Evolutionary conservation across 2,329 filamentous ascomycete genomes (phyloP), one percentile per base, ranked within the genome.

Genomic region (Elsinoe arachidis): DNA sequence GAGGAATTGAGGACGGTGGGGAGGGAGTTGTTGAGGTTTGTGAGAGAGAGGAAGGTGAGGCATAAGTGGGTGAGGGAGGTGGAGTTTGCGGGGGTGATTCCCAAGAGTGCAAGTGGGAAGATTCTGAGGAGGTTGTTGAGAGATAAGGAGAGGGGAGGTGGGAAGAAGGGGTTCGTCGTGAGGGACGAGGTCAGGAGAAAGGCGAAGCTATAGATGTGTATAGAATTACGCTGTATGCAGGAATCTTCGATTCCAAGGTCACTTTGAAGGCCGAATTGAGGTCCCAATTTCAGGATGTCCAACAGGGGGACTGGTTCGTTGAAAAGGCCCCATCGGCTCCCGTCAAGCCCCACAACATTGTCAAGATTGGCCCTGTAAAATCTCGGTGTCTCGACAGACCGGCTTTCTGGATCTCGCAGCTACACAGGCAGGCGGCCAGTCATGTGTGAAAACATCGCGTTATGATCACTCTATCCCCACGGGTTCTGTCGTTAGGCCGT

Each of bases 51-150:
- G 70, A 86, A 88, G 68, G 83, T 86, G 1, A 75, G 80, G 15
- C 81, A 87, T 68, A 88, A 88, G 73, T 83, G 81, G 76, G 74
- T 88, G 59, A 81, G 79, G 65, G 84, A 58, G 79, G 72, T 87
- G 2, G 80, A 83, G 67, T 87, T 87, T 61, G 74, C 86, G 12
- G 81, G 85, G 44, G 76, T 75, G 52, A 81, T 90, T 21, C 87
- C 87, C 11, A 90, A 90, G 77, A 87, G 82, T 66, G 79, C 85
- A 0, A 86, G 81, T 64, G 86, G 87, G 9, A 90, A 90, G 79
- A 88, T 90, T 57, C 69, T 90, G 66, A 76, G 85, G 51, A 75
- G 86, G 19, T 64, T 88, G 53, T 67, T 85, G 64, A 78, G 75
- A 60, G 75, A 80, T 51, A 66, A 69, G 64, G 73, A 71, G 41